Percentiles rank a stretch among this genome's conserved stretches.
Conservation (phyloP, 371 early-diverging fungal genomes). For the Mucor indicus region DNA sequence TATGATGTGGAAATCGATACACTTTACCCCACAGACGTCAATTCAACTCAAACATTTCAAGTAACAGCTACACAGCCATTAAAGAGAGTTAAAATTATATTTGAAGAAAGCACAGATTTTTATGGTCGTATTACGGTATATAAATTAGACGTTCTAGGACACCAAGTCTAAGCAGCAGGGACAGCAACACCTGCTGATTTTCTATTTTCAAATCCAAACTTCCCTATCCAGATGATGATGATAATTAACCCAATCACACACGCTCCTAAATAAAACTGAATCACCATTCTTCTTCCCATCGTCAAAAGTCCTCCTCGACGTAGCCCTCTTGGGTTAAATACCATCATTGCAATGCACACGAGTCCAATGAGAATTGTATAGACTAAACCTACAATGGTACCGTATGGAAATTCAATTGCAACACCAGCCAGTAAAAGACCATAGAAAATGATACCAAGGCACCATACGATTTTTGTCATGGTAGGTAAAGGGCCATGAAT, state of each 20-base stretch:
- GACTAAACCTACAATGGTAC: slow-evolving; percentile 34
- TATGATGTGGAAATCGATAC: slow-evolving; percentile 41
- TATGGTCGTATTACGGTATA: slow-evolving; percentile 88
- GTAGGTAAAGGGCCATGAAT: slow-evolving; percentile 28
- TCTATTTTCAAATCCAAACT: slow-evolving; percentile 41
- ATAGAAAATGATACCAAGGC: slow-evolving; percentile 32
- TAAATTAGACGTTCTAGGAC: slow-evolving; percentile 67
- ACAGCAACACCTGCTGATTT: slow-evolving; percentile 27
- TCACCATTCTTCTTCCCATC: slow-evolving; percentile 45
- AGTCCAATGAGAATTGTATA: slow-evolving; percentile 33
- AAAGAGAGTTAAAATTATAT: slow-evolving; percentile 62
- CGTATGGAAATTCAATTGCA: slow-evolving; percentile 45
- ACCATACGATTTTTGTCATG: slow-evolving; percentile 25
- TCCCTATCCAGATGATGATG: slow-evolving; percentile 46
- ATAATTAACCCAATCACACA: slow-evolving; percentile 41
- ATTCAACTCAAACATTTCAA: slow-evolving; percentile 41
- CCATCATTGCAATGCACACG: slow-evolving; percentile 19
- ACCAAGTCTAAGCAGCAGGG: background rate
- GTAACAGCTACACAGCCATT: slow-evolving; percentile 12
- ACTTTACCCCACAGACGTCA: slow-evolving; percentile 73
- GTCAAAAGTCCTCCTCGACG: slow-evolving; percentile 35
- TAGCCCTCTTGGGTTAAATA: slow-evolving; percentile 20
- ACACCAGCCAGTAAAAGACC: slow-evolving; percentile 42
- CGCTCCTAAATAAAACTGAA: slow-evolving; percentile 44
- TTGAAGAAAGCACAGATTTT: slow-evolving; percentile 82